These are phyloP conservation scores for Fusarium sp. DNA, from an alignment of 2,329 filamentous ascomycete genomes.

Conservation along the genomic window DNA sequence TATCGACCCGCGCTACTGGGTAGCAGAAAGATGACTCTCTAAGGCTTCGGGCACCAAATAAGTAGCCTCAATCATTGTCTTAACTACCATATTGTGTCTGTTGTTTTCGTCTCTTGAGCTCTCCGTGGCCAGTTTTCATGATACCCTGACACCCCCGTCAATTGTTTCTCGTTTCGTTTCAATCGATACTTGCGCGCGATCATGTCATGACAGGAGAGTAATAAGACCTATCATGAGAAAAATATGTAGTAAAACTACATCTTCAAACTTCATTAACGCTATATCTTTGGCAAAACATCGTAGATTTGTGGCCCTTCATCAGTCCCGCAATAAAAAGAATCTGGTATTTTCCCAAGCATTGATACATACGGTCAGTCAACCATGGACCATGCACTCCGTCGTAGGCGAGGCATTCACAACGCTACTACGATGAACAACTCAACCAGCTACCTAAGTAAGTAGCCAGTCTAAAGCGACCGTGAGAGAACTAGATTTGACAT, in stretches of 20 bases:
- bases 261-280: constrained; percentile 9
- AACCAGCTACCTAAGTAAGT: constrained; percentile 25
- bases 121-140: neutral
- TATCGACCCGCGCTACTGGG: neutral
- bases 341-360: constrained; percentile 37
- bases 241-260: neutral
- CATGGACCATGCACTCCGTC: constrained; percentile 5
- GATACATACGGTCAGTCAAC: constrained; percentile 9
- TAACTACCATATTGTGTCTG: neutral
- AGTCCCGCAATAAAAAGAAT: constrained; percentile 19
- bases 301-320: constrained; percentile 4
- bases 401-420: constrained; percentile 5
- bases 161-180: neutral
- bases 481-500: constrained; percentile 18
- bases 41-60: neutral
- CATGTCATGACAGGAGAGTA: neutral
- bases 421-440: constrained; percentile 29
- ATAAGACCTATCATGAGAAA: neutral
- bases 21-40: neutral
- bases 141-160: neutral
- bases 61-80: neutral
- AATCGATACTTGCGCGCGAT: neutral
- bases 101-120: neutral
- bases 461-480: constrained; percentile 18
- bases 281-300: constrained; percentile 1